Base-by-base conservation (phyloP, 805 yeast genomes). In the Starmerella gropengiesseri region DNA sequence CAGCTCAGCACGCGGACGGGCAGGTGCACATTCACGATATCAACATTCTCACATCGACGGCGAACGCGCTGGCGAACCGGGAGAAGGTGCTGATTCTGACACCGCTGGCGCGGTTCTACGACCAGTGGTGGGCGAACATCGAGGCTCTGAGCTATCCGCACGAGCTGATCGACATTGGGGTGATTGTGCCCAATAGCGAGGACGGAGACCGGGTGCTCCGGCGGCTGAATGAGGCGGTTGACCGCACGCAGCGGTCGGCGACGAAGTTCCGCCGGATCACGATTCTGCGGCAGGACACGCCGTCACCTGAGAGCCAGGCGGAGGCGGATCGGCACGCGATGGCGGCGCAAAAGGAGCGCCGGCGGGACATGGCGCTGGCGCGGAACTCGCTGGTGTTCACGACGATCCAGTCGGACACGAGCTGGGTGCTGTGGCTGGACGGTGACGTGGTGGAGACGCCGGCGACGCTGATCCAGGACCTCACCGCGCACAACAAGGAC, bases 341-440 rank as follows among this genome's bases (percentile, higher is more conserved):
- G 49, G 65, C 63, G 20, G 93, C 78, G 21, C 98, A 91, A 63
- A 87, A 86, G 62, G 81, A 82, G 55, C 75, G 98, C 60, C 75
- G 98, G 53, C 62, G 81, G 5, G 77, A 78, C 56, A 89, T 91
- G 97, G 94, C 96, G 2, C 67, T 85, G 51, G 95, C 97, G 3
- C 72, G 98, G 60, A 91, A 91, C 67, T 86, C 95, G 30, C 67
- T 91, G 45, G 69, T 91, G 37, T 85, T 86, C 64, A 81, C 96
- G 8, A 77, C 96, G 1, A 66, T 91, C 36, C 81, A 86, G 3
- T 94, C 96, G 17, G 74, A 81, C 53, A 86, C 94, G 2, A 76
- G 93, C 18, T 91, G 98, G 98, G 81, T 89, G 16, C 66, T 91
- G 40, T 91, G 99, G 99, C 67, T 91, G 52, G 99, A 91, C 62